Evolutionary conservation across 176 grass and related monocot genomes (phyloP), one percentile per base, ranked within the genome.

Genomic region (Olyra latifolia): DNA sequence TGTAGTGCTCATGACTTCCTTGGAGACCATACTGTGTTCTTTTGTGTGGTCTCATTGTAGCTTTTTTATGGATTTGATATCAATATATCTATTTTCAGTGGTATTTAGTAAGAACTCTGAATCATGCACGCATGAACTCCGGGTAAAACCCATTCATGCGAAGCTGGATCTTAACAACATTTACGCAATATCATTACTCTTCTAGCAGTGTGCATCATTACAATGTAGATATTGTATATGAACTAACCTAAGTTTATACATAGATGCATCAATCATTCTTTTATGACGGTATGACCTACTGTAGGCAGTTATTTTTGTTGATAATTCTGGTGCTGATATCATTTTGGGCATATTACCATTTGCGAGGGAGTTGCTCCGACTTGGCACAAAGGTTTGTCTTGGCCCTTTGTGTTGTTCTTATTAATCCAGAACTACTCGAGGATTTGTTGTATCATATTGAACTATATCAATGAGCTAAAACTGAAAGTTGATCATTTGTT

Each of bases 271-370:
- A 88, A 58, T 45, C 45, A 24, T 49, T 84, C 44, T 83, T 79
- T 24, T 19, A 38, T 52, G 39, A 72, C 64, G 72, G 20, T 19
- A 38, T 52, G 39, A 72, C 64, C 29, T 75, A 52, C 66, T 81
- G 66, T 29, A 98, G 96, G 96, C 84, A 74, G 86, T 98, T 83
- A 98, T 98, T 86, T 98, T 98, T 93, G 90, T 98, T 80, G 96
- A 98, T 76, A 98, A 98, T 82, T 98, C 96, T 83, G 96, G 96
- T 86, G 96, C 96, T 93, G 96, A 98, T 83, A 32, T 98, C 30
- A 94, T 98, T 43, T 75, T 98, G 86, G 96, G 96, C 9, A 93
- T 98, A 82, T 83, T 95, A 72, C 92, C 92, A 71, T 99, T 95
- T 91, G 90, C 88, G 22, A 95, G 96, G 85, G 96, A 99, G 86